These are phyloP conservation scores for Funneliformis mosseae DNA, from an alignment of 192 early-diverging fungal genomes.

Conservation along the genomic window DNA sequence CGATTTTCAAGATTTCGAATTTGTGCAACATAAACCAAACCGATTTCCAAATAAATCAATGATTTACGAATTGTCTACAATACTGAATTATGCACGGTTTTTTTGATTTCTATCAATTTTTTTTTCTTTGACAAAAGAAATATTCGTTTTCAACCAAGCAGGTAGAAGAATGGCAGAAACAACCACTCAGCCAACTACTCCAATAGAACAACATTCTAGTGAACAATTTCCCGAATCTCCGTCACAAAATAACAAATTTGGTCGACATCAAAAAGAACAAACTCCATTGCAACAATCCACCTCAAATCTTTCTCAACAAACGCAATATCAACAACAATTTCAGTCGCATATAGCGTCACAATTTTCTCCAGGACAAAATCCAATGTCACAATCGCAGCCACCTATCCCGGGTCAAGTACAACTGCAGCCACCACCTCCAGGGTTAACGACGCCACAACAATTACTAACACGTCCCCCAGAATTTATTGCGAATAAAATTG, in stretches of 20 bases:
- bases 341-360: background rate
- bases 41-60: too few relatives aligned
- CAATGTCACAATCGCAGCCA: background rate
- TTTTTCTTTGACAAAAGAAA: too few relatives aligned
- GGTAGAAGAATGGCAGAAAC: background rate
- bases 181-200: background rate
- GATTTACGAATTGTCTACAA: too few relatives aligned
- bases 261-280: background rate
- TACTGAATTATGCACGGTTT: too few relatives aligned
- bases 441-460: background rate
- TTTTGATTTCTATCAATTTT: too few relatives aligned
- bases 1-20: too few relatives aligned
- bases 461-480: background rate
- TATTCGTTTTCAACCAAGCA: too few relatives aligned
- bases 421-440: slow-evolving; percentile 12
- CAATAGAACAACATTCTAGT: background rate
- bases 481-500: background rate
- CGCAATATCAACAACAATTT: slow-evolving; percentile 32
- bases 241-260: background rate
- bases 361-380: background rate
- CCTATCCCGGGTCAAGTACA: slow-evolving; percentile 7
- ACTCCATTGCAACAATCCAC: background rate
- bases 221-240: background rate
- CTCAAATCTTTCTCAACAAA: slow-evolving; percentile 22
- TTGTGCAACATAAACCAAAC: too few relatives aligned